Evolutionary conservation across 1,139 yeast genomes (phyloP).

Genomic region (Casaregolazyma suthepensis): DNA sequence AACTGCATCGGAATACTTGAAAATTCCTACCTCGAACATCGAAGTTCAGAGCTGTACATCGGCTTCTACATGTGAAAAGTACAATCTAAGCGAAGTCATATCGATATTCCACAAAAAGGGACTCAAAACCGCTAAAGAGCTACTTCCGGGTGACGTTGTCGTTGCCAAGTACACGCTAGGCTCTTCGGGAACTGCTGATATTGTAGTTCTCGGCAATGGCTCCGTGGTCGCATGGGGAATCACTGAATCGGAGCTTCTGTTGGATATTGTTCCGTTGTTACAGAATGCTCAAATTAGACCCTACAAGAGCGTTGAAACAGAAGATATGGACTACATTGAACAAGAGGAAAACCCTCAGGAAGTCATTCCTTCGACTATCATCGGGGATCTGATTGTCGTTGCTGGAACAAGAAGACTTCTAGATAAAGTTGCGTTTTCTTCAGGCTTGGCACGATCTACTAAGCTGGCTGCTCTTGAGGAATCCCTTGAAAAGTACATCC

Average conservation of each 20-base stretch:
- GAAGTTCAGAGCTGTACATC: constrained; percentile 46
- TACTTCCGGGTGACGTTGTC: constrained; percentile 49
- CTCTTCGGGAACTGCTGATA: constrained; percentile 37
- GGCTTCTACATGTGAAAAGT: constrained; percentile 63
- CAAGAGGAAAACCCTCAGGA: constrained; percentile 3
- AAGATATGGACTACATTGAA: constrained; percentile 77
- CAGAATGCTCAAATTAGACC: constrained; percentile 43
- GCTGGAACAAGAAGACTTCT: constrained; percentile 50
- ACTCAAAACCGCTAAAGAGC: constrained; percentile 34
- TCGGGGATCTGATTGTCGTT: constrained; percentile 65
- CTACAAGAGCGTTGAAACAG: constrained; percentile 58
- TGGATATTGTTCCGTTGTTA: constrained; percentile 42
- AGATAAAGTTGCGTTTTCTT: constrained; percentile 84
- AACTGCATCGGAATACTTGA: constrained; percentile 4
- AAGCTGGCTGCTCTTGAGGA: constrained; percentile 73
- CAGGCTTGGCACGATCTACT: constrained; percentile 82
- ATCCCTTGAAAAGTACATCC: constrained; percentile 61
- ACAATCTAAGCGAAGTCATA: constrained; percentile 46
- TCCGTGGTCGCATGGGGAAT: constrained; percentile 80
- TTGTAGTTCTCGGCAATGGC: constrained; percentile 65
- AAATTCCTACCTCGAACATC: not conserved
- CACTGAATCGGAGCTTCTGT: constrained; percentile 42
- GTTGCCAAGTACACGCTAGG: constrained; percentile 32
- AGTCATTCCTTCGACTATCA: constrained; percentile 35
- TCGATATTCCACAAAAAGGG: constrained; percentile 35